A percentile compares a stretch with the other conserved stretches of the same genome.
These are phyloP conservation scores for Fomes fomentarius DNA, from an alignment of 1,284 basidiomycete species.

Conservation along the genomic window DNA sequence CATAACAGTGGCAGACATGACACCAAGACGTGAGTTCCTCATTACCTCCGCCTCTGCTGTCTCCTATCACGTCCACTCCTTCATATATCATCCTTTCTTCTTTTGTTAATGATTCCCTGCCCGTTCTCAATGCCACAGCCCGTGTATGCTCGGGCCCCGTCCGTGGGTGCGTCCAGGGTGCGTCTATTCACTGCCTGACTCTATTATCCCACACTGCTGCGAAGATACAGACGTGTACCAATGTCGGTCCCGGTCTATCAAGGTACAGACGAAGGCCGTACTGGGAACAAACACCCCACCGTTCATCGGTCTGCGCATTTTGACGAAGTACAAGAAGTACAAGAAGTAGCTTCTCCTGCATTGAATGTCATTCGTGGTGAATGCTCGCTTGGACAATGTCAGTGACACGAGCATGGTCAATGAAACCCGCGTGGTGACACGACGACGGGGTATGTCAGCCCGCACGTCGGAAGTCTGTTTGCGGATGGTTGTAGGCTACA, in stretches of 20 bases:
- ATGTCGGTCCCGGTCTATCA: not conserved
- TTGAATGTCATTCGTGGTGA: not conserved
- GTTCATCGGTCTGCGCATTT: not conserved
- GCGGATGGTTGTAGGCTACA: conserved; percentile 6
- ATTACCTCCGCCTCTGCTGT: not conserved
- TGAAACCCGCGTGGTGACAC: too few species aligned
- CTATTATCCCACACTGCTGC: conserved; percentile 3
- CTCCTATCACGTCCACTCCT: not conserved
- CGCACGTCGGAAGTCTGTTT: too few species aligned
- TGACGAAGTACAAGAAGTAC: not conserved
- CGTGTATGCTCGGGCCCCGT: not conserved
- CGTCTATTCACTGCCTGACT: not conserved
- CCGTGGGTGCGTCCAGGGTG: conserved; percentile 1
- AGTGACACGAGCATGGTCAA: too few species aligned
- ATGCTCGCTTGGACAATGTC: too few species aligned
- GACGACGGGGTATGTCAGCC: too few species aligned
- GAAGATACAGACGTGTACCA: conserved; percentile 1
- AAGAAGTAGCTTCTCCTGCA: too few species aligned
- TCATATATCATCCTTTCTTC: not conserved
- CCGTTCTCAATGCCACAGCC: conserved; percentile 1
- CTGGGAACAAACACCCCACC: not conserved
- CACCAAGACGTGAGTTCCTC: not conserved
- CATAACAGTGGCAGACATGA: too few species aligned
- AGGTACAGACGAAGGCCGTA: too few species aligned
- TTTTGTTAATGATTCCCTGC: not conserved